Conservation (phyloP, 768 basidiomycete species). For the Cyclocybe cylindracea region DNA sequence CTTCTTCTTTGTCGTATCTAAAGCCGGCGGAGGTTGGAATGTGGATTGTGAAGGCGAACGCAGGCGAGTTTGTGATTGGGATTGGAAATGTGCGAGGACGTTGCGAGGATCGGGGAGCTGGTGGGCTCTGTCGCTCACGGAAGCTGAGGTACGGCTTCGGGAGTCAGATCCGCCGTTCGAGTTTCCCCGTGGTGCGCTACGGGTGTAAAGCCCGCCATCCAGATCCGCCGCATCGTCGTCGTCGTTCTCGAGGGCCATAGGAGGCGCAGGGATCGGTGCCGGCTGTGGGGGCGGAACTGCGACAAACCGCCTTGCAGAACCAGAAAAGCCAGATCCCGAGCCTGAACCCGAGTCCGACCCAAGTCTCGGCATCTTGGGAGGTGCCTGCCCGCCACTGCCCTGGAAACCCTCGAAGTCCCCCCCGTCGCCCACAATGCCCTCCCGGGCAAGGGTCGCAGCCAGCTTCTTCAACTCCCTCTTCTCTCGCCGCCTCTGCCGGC, state of each 20-base stretch:
- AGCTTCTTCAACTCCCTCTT: conserved; percentile 44
- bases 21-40: conserved; percentile 5
- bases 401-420: conserved; percentile 69
- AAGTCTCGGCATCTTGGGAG: not conserved
- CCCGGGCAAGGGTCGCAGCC: conserved; percentile 35
- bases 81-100: conserved; percentile 8
- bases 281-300: conserved; percentile 8
- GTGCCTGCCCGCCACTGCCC: conserved; percentile 40
- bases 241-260: conserved; percentile 28
- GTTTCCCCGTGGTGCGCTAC: conserved; percentile 27
- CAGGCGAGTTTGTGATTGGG: conserved; percentile 6
- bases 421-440: conserved; percentile 25
- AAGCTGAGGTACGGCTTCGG: conserved; percentile 61
- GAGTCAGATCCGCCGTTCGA: conserved; percentile 55
- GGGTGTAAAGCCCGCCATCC: conserved; percentile 55
- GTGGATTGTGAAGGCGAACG: conserved; percentile 3
- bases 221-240: conserved; percentile 60
- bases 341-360: conserved; percentile 16
- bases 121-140: conserved; percentile 26
- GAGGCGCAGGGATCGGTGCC: conserved; percentile 1
- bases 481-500: conserved; percentile 45
- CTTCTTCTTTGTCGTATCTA: conserved; percentile 26
- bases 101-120: conserved; percentile 11
- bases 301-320: conserved; percentile 11
- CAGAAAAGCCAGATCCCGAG: conserved; percentile 13